A percentile compares a stretch with the other conserved stretches of the same genome.
phyloP scores from a whole-genome alignment of 2,329 filamentous ascomycete genomes.

The Rhexocercosporidium sp. region DNA sequence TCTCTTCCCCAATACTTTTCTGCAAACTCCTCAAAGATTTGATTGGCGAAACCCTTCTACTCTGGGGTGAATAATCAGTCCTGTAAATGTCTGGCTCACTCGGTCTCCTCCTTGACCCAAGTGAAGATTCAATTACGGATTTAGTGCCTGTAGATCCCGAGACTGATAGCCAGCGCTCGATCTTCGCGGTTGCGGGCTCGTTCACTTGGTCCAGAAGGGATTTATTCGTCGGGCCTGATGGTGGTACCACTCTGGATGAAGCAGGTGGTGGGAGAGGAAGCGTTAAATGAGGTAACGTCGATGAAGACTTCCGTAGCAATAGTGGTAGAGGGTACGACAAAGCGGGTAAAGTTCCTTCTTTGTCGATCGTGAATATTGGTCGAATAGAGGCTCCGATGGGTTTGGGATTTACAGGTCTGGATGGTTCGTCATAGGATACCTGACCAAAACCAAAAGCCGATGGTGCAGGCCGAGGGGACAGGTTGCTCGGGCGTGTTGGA shows the following conservation, averaged over 20 bases:
- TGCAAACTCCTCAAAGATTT: background rate
- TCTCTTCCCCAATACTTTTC: background rate
- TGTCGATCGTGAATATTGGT: background rate
- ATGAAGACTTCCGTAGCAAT: background rate
- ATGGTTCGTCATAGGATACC: background rate
- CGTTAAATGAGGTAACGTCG: background rate
- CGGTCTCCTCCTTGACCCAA: background rate
- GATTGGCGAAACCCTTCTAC: background rate
- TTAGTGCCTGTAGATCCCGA: background rate
- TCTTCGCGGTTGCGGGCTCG: background rate
- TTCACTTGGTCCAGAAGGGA: background rate
- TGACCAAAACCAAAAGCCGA: background rate
- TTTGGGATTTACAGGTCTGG: background rate
- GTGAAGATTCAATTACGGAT: background rate
- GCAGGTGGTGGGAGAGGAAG: background rate
- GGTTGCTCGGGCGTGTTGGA: background rate
- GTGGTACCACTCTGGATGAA: background rate
- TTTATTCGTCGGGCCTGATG: background rate
- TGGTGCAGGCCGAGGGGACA: background rate
- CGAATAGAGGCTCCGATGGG: background rate
- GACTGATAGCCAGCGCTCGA: background rate
- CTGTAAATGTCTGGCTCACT: background rate
- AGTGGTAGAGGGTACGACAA: slow-evolving; percentile 3
- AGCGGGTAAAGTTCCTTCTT: background rate
- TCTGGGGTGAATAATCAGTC: background rate